Percentiles rank a stretch among this genome's conserved stretches.
Conservation (phyloP, 2,329 filamentous ascomycete genomes). For the Aspergillus sergii region DNA sequence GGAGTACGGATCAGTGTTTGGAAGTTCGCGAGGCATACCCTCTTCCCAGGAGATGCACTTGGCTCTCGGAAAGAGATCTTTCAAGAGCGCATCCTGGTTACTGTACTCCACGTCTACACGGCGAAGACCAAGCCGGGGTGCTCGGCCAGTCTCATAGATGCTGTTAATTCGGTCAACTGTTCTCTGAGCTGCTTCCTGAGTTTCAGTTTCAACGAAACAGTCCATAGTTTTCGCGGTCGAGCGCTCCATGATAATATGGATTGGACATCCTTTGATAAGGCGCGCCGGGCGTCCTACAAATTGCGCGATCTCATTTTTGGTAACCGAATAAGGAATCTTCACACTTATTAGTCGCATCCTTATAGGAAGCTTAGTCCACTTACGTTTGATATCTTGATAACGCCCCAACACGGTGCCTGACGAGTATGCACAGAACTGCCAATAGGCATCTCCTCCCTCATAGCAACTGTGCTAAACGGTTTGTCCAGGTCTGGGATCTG, state of each 20-base stretch:
- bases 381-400: conserved; percentile 42
- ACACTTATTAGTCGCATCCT: conserved; percentile 10
- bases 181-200: conserved; percentile 40
- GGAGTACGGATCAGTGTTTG: conserved; percentile 47
- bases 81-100: conserved; percentile 53
- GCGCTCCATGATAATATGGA: conserved; percentile 62
- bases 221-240: conserved; percentile 60
- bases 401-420: conserved; percentile 28
- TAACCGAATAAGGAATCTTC: conserved; percentile 55
- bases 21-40: conserved; percentile 36
- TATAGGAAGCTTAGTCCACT: conserved; percentile 17
- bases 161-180: conserved; percentile 41
- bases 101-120: conserved; percentile 50
- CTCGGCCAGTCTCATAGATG: conserved; percentile 36
- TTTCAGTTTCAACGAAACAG: conserved; percentile 52
- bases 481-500: conserved; percentile 6
- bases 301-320: conserved; percentile 51
- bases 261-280: conserved; percentile 46
- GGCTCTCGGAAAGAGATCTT: conserved; percentile 54
- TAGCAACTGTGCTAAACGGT: conserved; percentile 18
- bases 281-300: conserved; percentile 49
- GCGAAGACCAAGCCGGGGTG: conserved; percentile 51
- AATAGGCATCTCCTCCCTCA: conserved; percentile 30
- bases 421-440: conserved; percentile 26
- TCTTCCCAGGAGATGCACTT: conserved; percentile 52